Evolutionary conservation across 176 grass and related monocot species (phyloP), one percentile per base, ranked within the genome.

Genomic region (Themeda triandra): DNA sequence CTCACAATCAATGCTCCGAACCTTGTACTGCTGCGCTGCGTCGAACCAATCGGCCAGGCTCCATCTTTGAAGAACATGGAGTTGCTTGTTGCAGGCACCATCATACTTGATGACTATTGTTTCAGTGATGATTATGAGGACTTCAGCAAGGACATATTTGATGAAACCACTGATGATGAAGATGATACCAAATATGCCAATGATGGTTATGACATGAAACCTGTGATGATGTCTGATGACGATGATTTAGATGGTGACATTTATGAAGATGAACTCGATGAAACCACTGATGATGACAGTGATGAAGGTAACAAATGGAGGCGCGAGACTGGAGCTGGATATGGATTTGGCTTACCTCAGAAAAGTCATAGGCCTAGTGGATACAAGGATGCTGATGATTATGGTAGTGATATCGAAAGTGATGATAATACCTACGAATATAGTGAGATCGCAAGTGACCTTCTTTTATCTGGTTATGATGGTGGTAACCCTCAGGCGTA

Each of bases 391-490:
- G 29, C 23, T 5, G 24, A 13, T n/a, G 70, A 45, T 35, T 74
- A 83, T 64, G 81, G 69, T 24, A 74, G 56, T 25, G 81, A 83
- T 46, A 74, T 83, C 6, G 69, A 83, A 45, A 74, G 81, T 18
- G 81, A 83, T 83, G 81, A 83, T 6, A 48, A 83, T 12, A 71
- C 39, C 36, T 71, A 13, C 13, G 56, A 74, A 83, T 83, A 83
- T 44, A 64, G 40, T 64, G 69, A 74, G 54, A 83, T 83, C 24
- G 69, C 37, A 83, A 27, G 63, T 48, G 81, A 83, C 33, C 42
- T 39, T 25, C 23, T 44, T 71, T 39, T 1, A 3, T 17, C 13
- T 60, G 12, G 53, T 24, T 60, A 62, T 77, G 53, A n/a, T 76
- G 53, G 21, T 59, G 51, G 49, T 37, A 37, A 6, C 11, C 51